Percentiles rank a stretch among this genome's conserved stretches.
phyloP scores from a whole-genome alignment of 148 eudicot genomes.

The Amaranthus palmeri region DNA sequence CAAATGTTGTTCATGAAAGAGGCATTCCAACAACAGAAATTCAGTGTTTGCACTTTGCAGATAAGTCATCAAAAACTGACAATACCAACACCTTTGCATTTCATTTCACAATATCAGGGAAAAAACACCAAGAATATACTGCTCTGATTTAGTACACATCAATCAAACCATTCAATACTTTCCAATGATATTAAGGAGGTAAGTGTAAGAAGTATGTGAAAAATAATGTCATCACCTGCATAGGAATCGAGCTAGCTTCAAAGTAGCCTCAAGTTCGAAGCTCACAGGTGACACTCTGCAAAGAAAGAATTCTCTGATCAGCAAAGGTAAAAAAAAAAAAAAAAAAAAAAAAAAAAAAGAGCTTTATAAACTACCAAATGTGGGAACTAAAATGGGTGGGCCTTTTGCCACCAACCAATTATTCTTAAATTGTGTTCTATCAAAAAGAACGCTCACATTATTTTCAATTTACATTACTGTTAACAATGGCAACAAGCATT shows the following conservation, averaged over 20 bases:
- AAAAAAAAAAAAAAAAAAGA: background rate
- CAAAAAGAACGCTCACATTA: background rate
- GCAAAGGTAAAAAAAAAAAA: background rate
- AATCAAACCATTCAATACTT: background rate
- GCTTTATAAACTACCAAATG: background rate
- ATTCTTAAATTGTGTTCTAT: background rate
- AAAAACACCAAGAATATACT: background rate
- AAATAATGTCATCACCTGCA: constrained; percentile 56
- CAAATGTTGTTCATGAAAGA: background rate
- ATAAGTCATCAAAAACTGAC: background rate
- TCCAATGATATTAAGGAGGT: constrained; percentile 7
- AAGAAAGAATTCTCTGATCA: background rate
- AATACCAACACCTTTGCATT: background rate
- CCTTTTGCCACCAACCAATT: background rate
- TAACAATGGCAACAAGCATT: too few relatives aligned
- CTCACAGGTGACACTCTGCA: constrained; percentile 96
- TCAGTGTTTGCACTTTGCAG: background rate
- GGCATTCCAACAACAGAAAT: background rate
- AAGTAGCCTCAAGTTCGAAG: constrained; percentile 96
- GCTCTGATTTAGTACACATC: background rate
- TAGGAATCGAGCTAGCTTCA: constrained; percentile 91
- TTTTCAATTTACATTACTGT: background rate
- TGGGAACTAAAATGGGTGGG: background rate
- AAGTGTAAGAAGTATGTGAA: background rate
- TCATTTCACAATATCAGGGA: background rate